Conservation (phyloP, 2,329 filamentous ascomycete species). For the Diaporthe helianthi region DNA sequence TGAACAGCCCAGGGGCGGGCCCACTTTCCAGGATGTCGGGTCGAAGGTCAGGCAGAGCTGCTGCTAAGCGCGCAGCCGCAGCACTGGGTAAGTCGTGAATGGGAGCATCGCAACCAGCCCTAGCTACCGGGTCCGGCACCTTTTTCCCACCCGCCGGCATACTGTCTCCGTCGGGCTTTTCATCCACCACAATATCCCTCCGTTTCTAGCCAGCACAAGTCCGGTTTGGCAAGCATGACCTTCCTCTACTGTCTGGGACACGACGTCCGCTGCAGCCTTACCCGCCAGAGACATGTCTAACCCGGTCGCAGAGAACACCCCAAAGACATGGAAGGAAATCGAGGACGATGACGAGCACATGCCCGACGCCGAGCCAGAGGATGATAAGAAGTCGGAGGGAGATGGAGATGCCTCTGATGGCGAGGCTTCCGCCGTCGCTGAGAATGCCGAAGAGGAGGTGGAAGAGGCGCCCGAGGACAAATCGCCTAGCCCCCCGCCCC, state of each 20-base stretch:
- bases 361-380: slow-evolving; percentile 52
- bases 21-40: slow-evolving; percentile 39
- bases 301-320: slow-evolving; percentile 52
- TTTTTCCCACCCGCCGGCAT: background rate
- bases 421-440: slow-evolving; percentile 51
- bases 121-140: background rate
- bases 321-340: slow-evolving; percentile 50
- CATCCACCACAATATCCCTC: background rate
- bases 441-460: slow-evolving; percentile 43
- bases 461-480: slow-evolving; percentile 49
- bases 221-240: background rate
- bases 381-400: slow-evolving; percentile 43
- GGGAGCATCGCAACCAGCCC: slow-evolving; percentile 6
- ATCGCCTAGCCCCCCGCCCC: slow-evolving; percentile 63
- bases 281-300: slow-evolving; percentile 3
- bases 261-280: background rate
- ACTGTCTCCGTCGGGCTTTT: background rate
- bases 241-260: background rate
- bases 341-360: slow-evolving; percentile 56
- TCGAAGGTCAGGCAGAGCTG: slow-evolving; percentile 52
- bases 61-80: slow-evolving; percentile 52
- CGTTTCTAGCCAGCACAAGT: background rate
- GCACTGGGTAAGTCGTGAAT: slow-evolving; percentile 47
- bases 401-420: slow-evolving; percentile 46
- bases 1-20: background rate